Conservation (phyloP, 495 filamentous ascomycete genomes). For the Xylaria longipes region DNA sequence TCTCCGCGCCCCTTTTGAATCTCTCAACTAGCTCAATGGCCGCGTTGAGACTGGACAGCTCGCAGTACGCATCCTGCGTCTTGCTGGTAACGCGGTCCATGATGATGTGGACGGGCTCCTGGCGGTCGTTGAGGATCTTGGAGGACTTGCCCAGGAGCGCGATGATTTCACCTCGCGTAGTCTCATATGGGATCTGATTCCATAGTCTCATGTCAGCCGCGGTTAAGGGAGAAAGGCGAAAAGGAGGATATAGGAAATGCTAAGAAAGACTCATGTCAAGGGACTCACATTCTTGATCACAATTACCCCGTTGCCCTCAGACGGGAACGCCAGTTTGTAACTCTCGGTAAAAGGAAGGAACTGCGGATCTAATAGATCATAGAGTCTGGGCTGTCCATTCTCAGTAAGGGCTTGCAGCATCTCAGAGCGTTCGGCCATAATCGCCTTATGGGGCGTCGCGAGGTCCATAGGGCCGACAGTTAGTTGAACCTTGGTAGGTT, state of each 20-base stretch:
- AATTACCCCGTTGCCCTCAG: conserved; percentile 14
- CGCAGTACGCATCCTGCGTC: conserved; percentile 78
- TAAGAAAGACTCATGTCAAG: background rate
- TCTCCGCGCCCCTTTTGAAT: conserved; percentile 42
- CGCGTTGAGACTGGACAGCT: conserved; percentile 63
- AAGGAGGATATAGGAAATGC: background rate
- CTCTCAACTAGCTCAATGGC: conserved; percentile 61
- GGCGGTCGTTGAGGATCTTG: conserved; percentile 59
- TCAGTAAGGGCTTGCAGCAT: background rate
- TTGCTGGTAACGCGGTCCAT: conserved; percentile 82
- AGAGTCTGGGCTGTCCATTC: background rate
- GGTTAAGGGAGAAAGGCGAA: conserved; percentile 19
- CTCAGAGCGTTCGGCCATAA: conserved; percentile 8
- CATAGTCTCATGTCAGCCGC: background rate
- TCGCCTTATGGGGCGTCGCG: background rate
- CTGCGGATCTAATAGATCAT: conserved; percentile 7
- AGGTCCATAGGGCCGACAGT: conserved; percentile 12
- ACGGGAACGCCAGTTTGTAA: background rate
- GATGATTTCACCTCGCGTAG: conserved; percentile 70
- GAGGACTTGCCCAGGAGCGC: conserved; percentile 75
- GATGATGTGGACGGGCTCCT: conserved; percentile 77
- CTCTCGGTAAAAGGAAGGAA: conserved; percentile 13
- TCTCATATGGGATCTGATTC: conserved; percentile 69
- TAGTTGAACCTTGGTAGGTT: background rate
- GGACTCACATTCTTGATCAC: conserved; percentile 19